phyloP scores from a whole-genome alignment of 1,139 yeast genomes.

The Taphrina deformans region DNA sequence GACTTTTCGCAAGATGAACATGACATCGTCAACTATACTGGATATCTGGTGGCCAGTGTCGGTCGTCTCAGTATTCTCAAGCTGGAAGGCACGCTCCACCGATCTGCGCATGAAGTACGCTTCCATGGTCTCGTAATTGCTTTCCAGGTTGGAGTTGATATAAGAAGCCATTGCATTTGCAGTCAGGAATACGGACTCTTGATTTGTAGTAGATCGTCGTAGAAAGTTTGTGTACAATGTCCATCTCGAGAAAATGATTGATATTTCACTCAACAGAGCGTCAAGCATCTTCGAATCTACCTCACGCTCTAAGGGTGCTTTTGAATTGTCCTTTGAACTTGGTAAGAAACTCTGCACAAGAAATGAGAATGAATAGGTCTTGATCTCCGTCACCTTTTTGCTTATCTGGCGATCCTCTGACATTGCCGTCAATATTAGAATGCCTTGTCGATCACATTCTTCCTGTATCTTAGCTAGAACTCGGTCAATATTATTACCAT shows the following conservation, averaged over 20 bases:
- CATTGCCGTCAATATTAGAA: slow-evolving; percentile 81
- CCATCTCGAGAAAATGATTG: slow-evolving; percentile 84
- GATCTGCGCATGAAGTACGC: slow-evolving; percentile 73
- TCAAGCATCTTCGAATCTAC: slow-evolving; percentile 58
- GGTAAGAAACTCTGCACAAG: slow-evolving; percentile 40
- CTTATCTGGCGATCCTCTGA: slow-evolving; percentile 68
- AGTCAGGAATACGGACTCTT: slow-evolving; percentile 44
- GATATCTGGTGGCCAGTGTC: slow-evolving; percentile 61
- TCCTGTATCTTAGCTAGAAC: slow-evolving; percentile 74
- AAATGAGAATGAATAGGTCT: slow-evolving; percentile 55
- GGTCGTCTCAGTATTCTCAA: slow-evolving; percentile 70
- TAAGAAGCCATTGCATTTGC: slow-evolving; percentile 1
- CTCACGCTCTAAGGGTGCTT: slow-evolving; percentile 43
- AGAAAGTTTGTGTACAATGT: slow-evolving; percentile 75
- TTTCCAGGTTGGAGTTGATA: slow-evolving; percentile 51
- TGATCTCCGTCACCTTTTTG: slow-evolving; percentile 47
- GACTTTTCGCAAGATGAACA: slow-evolving; percentile 69
- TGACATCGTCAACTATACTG: slow-evolving; percentile 82
- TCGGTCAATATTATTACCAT: slow-evolving; percentile 61
- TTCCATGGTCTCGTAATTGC: slow-evolving; percentile 64
- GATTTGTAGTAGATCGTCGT: slow-evolving; percentile 53
- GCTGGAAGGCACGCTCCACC: slow-evolving; percentile 73
- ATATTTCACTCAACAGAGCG: slow-evolving; percentile 62
- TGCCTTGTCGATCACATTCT: slow-evolving; percentile 90
- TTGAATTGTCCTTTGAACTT: slow-evolving; percentile 40